phyloP scores from a whole-genome alignment of 108 stramenopile genomes.

The Cyclotella distinguenda region DNA sequence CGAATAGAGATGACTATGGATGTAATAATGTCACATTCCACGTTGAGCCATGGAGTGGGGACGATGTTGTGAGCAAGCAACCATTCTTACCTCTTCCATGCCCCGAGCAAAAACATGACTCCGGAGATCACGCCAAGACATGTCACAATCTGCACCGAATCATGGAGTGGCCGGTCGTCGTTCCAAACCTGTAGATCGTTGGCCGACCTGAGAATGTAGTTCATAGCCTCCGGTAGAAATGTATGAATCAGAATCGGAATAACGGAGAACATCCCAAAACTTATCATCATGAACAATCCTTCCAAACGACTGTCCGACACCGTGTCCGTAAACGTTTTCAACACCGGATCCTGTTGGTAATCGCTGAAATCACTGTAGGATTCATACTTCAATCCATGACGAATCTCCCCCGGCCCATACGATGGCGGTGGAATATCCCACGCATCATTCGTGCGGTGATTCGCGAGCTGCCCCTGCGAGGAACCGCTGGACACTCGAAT shows the following conservation, averaged over 20 bases:
- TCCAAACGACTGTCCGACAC: conserved; percentile 60
- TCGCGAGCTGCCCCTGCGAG: neutral
- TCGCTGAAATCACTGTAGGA: conserved; percentile 33
- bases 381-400: conserved; percentile 22
- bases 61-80: too few relatives aligned
- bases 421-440: conserved; percentile 29
- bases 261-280: conserved; percentile 63
- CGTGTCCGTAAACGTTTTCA: conserved; percentile 27
- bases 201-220: too few relatives aligned
- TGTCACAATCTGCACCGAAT: conserved; percentile 15
- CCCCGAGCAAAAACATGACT: conserved; percentile 68
- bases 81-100: conserved; percentile 71
- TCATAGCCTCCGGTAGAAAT: conserved; percentile 14
- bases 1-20: conserved; percentile 46
- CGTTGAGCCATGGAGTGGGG: too few relatives aligned
- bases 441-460: conserved; percentile 1
- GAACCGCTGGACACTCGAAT: conserved; percentile 25
- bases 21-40: too few relatives aligned
- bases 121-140: conserved; percentile 28
- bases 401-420: conserved; percentile 16
- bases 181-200: too few relatives aligned
- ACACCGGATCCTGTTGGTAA: conserved; percentile 38
- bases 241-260: conserved; percentile 61
- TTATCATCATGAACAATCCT: conserved; percentile 72
- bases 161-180: conserved; percentile 1